Base-by-base conservation (phyloP, 2,329 filamentous ascomycete genomes). In the Colletotrichum trifolii region DNA sequence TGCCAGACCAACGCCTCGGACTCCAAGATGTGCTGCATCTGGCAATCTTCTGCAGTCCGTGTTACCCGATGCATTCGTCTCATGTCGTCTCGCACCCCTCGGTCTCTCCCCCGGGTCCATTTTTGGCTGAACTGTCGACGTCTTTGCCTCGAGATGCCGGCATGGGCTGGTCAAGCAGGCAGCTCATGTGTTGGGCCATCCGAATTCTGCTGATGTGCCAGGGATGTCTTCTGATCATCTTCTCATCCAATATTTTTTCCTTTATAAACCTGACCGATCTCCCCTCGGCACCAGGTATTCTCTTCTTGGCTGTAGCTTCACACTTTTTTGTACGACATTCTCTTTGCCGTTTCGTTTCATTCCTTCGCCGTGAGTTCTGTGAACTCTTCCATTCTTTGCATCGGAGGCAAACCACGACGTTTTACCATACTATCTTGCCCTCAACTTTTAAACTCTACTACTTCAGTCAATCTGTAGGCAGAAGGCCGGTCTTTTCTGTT, bases 371-470 rank as follows among this genome's bases (percentile, higher is more conserved):
- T 45, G 60, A 60, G 68, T 67, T 69, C 68, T 67, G 68, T 55
- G 68, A 69, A 50, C 67, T 69, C 67, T 69, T 69, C 67, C 68
- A 65, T 69, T 69, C 68, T 60, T 67, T 69, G 67, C 57, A 54
- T 50, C 43, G 55, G 25, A 25, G 35, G 49, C 49, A 52, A 33
- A 33, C 34, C 15, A 25, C 25, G 36, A 15, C 34, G 17, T 50
- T 55, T 46, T 25, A 33, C 45, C 9, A 7, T 54, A 50, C 35
- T 13, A 43, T 50, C 35, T 39, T 48, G 4, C 17, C 38, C 33
- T 6, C 11, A 17, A 13, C 17, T 45, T n/a, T 35, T 40, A 8
- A 45, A 42, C 52, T 39, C 8, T 42, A 55, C 35, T 9, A 47
- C 39, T 65, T 67, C 57, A 38, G 48, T 64, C 50, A 25, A 48